Conservation (phyloP, 2,329 filamentous ascomycete genomes). For the Fusarium penzigii region DNA sequence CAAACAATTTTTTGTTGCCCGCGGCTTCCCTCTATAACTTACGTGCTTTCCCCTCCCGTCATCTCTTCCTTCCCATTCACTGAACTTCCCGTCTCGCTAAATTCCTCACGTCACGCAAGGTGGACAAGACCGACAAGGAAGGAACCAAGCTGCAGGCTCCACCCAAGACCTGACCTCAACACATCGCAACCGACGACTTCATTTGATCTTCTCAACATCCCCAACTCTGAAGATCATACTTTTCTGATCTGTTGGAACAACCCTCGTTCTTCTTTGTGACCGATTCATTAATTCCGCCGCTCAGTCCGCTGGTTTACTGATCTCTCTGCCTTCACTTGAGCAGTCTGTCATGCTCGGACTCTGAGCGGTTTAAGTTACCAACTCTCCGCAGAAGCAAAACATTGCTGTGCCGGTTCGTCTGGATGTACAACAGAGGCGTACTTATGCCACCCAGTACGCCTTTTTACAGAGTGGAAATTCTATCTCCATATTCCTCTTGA, state of each 20-base stretch:
- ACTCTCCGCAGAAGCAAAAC: neutral
- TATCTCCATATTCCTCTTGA: neutral
- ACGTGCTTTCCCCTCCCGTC: neutral
- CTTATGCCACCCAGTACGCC: neutral
- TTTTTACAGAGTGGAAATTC: neutral
- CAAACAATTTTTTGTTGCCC: neutral
- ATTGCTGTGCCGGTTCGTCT: neutral
- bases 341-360: neutral
- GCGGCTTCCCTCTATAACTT: neutral
- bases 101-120: constrained; percentile 27
- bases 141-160: neutral
- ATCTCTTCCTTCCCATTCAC: neutral
- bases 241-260: neutral
- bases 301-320: too few relatives aligned
- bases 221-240: neutral
- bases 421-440: neutral
- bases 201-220: neutral
- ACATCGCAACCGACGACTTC: neutral
- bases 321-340: too few relatives aligned
- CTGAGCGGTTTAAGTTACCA: neutral
- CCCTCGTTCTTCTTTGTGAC: neutral
- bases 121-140: constrained; percentile 5
- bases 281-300: neutral
- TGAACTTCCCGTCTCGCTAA: constrained; percentile 16
- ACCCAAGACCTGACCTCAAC: neutral